Percentiles rank a stretch among this genome's conserved stretches.
phyloP scores from a whole-genome alignment of 73 alveolate genomes.

The Paramecium tetraurelia region DNA sequence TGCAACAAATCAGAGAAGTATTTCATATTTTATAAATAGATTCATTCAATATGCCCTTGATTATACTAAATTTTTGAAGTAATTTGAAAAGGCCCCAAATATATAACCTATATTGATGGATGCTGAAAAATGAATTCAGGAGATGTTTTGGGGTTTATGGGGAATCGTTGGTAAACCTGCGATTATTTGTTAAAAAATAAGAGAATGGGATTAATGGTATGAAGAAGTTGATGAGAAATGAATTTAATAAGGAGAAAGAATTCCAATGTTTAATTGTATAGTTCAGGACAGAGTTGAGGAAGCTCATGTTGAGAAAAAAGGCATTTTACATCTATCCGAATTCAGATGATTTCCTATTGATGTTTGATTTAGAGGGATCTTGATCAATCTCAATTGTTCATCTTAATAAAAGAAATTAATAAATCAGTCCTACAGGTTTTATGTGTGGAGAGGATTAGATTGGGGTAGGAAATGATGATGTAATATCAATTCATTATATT shows the following conservation, averaged over 20 bases:
- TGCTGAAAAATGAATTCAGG: conserved; percentile 54
- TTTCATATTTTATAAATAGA: neutral
- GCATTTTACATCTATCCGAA: neutral
- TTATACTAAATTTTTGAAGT: conserved; percentile 26
- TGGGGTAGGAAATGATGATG: conserved; percentile 39
- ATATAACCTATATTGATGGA: neutral
- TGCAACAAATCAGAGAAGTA: conserved; percentile 64
- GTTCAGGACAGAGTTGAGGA: conserved; percentile 6
- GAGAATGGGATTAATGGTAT: conserved; percentile 74
- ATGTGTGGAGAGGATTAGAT: neutral
- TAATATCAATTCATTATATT: neutral
- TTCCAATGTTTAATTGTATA: neutral
- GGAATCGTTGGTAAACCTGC: conserved; percentile 3
- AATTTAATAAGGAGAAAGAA: neutral
- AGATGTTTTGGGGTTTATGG: conserved; percentile 64
- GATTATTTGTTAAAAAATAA: conserved; percentile 33
- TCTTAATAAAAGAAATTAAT: neutral
- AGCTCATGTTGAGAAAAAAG: neutral
- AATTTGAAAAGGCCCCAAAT: conserved; percentile 57
- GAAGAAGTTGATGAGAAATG: conserved; percentile 61
- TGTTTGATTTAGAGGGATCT: conserved; percentile 19
- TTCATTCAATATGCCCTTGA: conserved; percentile 63
- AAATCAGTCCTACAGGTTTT: neutral
- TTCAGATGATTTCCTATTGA: neutral
- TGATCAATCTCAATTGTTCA: neutral